A percentile compares a stretch with the other conserved stretches of the same genome.
These are phyloP conservation scores for Dioszegia crocea DNA, from an alignment of 768 basidiomycete species.

Conservation along the genomic window DNA sequence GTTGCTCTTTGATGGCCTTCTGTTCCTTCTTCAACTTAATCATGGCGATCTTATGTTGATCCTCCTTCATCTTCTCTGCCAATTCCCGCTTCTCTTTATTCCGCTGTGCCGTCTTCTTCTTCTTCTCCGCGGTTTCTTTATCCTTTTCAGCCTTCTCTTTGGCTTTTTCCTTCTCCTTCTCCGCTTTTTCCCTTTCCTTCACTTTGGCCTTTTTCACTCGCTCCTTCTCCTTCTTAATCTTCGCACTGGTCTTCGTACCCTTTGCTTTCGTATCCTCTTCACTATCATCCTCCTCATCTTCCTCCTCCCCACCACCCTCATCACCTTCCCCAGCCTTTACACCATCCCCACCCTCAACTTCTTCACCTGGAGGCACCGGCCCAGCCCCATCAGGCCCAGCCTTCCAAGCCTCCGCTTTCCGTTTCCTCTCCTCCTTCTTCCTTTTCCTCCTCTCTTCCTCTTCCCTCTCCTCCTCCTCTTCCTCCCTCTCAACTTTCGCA, in stretches of 20 bases:
- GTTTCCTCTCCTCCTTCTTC: constrained; percentile 3
- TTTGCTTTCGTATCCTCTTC: no score
- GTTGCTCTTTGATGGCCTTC: no score
- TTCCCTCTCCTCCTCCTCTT: background rate
- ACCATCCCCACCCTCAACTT: no score
- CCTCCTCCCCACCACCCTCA: background rate
- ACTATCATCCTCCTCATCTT: background rate
- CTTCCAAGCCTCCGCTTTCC: no score
- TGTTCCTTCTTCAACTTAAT: background rate
- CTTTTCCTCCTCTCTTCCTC: background rate
- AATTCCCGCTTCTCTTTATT: background rate
- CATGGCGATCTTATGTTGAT: background rate
- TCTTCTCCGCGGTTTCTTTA: background rate
- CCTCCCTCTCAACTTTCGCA: background rate
- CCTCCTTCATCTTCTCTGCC: background rate
- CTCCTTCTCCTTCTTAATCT: no score
- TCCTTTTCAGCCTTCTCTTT: background rate
- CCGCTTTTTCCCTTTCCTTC: background rate
- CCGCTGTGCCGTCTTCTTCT: constrained; percentile 6
- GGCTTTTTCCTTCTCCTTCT: background rate
- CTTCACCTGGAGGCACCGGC: no score
- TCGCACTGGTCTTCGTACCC: background rate
- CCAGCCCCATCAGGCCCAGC: no score
- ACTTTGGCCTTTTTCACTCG: no score
- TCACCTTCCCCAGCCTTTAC: no score